Percentiles rank a stretch among this genome's conserved stretches.
These are phyloP conservation scores for Papilionanthe hybrid DNA, from an alignment of 116 monocot genomes.

Conservation along the genomic window DNA sequence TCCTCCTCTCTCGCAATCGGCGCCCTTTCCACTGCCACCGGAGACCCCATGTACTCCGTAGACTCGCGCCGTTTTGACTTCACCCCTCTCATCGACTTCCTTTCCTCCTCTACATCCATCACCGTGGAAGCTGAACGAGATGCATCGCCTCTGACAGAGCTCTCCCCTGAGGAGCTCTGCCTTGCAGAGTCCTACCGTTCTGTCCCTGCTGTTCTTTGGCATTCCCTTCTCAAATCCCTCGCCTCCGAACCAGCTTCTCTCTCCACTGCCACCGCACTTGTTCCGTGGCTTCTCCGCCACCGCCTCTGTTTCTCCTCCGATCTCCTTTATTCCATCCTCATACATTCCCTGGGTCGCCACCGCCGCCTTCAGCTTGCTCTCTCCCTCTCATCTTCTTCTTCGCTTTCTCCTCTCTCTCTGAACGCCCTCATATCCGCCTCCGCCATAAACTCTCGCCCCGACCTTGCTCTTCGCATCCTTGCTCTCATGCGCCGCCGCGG, in stretches of 20 bases:
- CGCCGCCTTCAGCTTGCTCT: conserved; percentile 35
- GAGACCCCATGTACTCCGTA: conserved; percentile 12
- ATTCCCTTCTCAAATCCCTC: conserved; percentile 67
- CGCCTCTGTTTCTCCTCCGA: conserved; percentile 75
- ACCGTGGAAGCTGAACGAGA: neutral
- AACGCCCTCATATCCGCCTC: conserved; percentile 69
- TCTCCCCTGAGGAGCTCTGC: conserved; percentile 42
- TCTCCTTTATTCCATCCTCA: conserved; percentile 81
- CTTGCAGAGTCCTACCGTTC: conserved; percentile 67
- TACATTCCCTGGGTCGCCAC: conserved; percentile 65
- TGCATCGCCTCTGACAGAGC: conserved; percentile 15
- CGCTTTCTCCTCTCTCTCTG: conserved; percentile 58
- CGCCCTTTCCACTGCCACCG: neutral
- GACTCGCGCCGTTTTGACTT: conserved; percentile 43
- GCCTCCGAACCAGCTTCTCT: conserved; percentile 51
- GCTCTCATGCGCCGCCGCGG: conserved; percentile 41
- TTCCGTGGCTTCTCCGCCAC: conserved; percentile 79
- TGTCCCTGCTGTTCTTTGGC: conserved; percentile 82
- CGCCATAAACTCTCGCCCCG: conserved; percentile 37
- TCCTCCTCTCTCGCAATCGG: conserved; percentile 1
- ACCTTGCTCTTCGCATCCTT: conserved; percentile 49
- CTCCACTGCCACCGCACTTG: conserved; percentile 59
- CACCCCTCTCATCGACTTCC: conserved; percentile 41
- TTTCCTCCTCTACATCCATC: conserved; percentile 15
- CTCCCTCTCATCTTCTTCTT: conserved; percentile 18